These are phyloP conservation scores for Hirsutella rhossiliensis DNA, from an alignment of 2,329 filamentous ascomycete species.

Conservation along the genomic window DNA sequence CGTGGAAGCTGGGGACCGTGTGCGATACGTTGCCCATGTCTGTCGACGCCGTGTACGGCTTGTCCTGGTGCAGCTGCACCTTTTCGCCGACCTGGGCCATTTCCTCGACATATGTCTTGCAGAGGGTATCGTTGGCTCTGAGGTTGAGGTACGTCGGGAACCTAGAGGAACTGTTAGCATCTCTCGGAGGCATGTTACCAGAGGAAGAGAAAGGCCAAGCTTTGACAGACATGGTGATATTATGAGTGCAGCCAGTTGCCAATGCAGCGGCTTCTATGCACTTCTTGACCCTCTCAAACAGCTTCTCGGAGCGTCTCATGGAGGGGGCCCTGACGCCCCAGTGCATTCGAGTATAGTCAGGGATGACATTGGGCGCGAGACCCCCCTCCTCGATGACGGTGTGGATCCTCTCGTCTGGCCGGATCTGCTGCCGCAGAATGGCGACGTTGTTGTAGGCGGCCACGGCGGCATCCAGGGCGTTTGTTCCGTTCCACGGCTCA, in stretches of 20 bases:
- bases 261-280: constrained; percentile 23
- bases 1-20: constrained; percentile 32
- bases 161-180: constrained; percentile 5
- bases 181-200: neutral
- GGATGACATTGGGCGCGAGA: constrained; percentile 25
- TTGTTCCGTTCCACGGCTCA: constrained; percentile 23
- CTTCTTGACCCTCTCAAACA: constrained; percentile 18
- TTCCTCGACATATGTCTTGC: constrained; percentile 27
- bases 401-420: constrained; percentile 23
- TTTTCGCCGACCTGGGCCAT: constrained; percentile 28
- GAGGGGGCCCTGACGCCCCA: constrained; percentile 26
- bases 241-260: constrained; percentile 21
- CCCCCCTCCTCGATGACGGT: constrained; percentile 23
- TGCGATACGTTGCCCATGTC: constrained; percentile 42
- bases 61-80: constrained; percentile 20
- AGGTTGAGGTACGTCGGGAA: constrained; percentile 30
- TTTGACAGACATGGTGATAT: constrained; percentile 20
- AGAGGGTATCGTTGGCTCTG: constrained; percentile 30
- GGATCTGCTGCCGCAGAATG: constrained; percentile 24
- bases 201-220: neutral
- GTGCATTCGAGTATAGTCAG: constrained; percentile 23
- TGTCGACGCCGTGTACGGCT: constrained; percentile 27
- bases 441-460: constrained; percentile 21
- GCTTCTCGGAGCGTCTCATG: constrained; percentile 12
- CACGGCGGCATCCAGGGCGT: constrained; percentile 25